Base-by-base conservation (phyloP, 495 filamentous ascomycete species). In the Penicillium soppii region DNA sequence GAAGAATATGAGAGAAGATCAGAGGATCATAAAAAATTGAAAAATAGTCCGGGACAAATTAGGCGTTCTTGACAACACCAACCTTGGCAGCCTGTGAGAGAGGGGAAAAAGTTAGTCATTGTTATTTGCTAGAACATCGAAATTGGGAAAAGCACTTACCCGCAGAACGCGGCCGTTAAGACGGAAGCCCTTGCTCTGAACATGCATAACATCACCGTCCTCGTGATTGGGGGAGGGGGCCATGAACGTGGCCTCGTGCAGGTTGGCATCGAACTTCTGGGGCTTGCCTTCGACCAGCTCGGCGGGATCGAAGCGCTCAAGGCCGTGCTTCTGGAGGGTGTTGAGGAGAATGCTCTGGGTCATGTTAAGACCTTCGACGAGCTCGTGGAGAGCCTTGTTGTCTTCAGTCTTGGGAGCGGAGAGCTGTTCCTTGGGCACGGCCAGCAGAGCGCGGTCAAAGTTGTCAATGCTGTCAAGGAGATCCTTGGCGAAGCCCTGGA, bases 171-270 rank as follows among this genome's bases (percentile, higher is more conserved):
- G 76, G 51, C 94, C 94, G 68, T 98, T 97, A 43, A 97, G 77
- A 60, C 78, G 77, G 74, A 94, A 98, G 35, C 94, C 94, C 78
- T 96, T 97, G 78, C 89, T 89, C 81, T 96, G 91, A 25, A 88
- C 89, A 67, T 87, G 84, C 73, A 97, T 92, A 53, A 96, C 88
- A 36, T 83, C 87, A 62, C 91, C 91, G 60, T 97, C 81, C 71
- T 96, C 89, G 79, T 92, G 91, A 43, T 77, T 89, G 22, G 81
- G 76, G 73, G 88, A 81, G 50, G 89, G 88, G 9, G 89, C 82
- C 85, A 91, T 89, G 76, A 97, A 98, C 23, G 87, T 91, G 36
- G 94, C 94, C 78, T 98, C 94, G 70, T 97, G 94, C 67, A 87
- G 76, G 69, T 97, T 96, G 44, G 94, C 92, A 76, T 98, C 86